Percentiles rank a stretch among this genome's conserved stretches.
phyloP scores from a whole-genome alignment of 495 filamentous ascomycete species.

The Penicillium coffeae region DNA sequence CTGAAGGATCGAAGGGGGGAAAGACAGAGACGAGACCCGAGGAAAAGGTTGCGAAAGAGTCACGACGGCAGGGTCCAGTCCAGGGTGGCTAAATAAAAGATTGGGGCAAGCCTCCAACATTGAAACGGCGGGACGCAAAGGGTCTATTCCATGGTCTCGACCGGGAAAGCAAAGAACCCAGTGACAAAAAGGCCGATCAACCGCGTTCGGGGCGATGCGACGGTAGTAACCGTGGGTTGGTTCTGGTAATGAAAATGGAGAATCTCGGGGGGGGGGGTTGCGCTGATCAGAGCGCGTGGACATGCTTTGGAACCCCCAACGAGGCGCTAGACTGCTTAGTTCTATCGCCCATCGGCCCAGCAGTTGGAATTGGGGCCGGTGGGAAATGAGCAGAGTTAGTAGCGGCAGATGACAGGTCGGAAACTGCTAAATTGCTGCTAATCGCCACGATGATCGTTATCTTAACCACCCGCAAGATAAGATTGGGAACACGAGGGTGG shows the following conservation, averaged over 20 bases:
- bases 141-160: conserved; percentile 18
- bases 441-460: background rate
- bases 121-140: background rate
- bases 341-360: background rate
- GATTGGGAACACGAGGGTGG: too few relatives aligned
- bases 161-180: conserved; percentile 9
- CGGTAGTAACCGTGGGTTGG: conserved; percentile 12
- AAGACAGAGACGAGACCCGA: conserved; percentile 7
- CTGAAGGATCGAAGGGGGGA: conserved; percentile 6
- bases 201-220: conserved; percentile 12
- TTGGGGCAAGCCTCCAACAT: too few relatives aligned
- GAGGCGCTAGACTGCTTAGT: background rate
- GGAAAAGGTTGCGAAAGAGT: conserved; percentile 9
- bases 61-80: too few relatives aligned
- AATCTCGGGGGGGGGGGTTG: background rate
- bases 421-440: background rate
- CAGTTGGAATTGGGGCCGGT: background rate
- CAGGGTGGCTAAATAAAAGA: background rate
- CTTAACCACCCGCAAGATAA: background rate
- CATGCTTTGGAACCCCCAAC: background rate
- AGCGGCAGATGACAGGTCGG: too few relatives aligned
- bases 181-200: too few relatives aligned
- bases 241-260: background rate
- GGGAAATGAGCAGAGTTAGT: too few relatives aligned
- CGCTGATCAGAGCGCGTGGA: conserved; percentile 2